phyloP scores from a whole-genome alignment of 2,329 filamentous ascomycete genomes.

The Penicillium sp. region DNA sequence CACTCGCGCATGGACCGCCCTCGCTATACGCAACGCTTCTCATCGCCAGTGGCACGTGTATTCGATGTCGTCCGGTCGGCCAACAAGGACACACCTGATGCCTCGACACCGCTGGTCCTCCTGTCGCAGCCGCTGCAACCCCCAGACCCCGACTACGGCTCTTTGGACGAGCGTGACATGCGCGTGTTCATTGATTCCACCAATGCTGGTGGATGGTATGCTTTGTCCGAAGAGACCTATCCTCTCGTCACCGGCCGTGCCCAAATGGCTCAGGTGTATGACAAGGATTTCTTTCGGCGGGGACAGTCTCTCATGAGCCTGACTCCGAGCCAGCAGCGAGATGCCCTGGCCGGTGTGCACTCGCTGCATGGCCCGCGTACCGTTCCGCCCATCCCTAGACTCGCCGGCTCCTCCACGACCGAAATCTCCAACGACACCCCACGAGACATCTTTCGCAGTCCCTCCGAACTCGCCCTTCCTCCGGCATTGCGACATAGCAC shows the following conservation, averaged over 20 bases:
- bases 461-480: slow-evolving; percentile 36
- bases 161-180: slow-evolving; percentile 51
- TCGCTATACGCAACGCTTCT: slow-evolving; percentile 64
- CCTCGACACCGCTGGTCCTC: slow-evolving; percentile 65
- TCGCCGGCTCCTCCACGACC: slow-evolving; percentile 38
- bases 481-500: slow-evolving; percentile 40
- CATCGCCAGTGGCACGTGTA: slow-evolving; percentile 75
- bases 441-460: slow-evolving; percentile 30
- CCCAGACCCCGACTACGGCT: slow-evolving; percentile 39
- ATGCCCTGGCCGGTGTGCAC: slow-evolving; percentile 67
- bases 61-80: slow-evolving; percentile 79
- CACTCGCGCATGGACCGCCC: slow-evolving; percentile 53
- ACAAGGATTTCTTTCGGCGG: slow-evolving; percentile 44
- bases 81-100: slow-evolving; percentile 59
- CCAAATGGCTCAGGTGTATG: slow-evolving; percentile 53
- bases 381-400: slow-evolving; percentile 41
- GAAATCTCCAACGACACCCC: slow-evolving; percentile 39
- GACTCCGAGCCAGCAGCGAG: slow-evolving; percentile 48
- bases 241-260: slow-evolving; percentile 74
- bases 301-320: slow-evolving; percentile 38
- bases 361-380: slow-evolving; percentile 50
- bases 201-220: slow-evolving; percentile 84
- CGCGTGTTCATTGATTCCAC: slow-evolving; percentile 85
- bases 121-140: slow-evolving; percentile 78
- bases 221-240: slow-evolving; percentile 79